phyloP scores from a whole-genome alignment of 306 rosid species.

The Fagus sylvatica region DNA sequence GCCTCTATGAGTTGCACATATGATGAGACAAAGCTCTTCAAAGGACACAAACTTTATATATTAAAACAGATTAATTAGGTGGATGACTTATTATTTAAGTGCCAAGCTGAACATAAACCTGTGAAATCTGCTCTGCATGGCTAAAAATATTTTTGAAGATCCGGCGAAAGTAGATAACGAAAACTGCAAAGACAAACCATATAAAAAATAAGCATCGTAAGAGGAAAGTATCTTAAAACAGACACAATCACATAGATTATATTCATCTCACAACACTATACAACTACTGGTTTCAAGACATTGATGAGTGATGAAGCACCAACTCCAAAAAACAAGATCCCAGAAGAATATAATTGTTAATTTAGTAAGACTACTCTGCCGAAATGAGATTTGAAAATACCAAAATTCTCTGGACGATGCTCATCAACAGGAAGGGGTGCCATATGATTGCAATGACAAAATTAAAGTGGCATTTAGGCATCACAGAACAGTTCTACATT shows the following conservation, averaged over 20 bases:
- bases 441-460: neutral
- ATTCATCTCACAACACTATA: neutral
- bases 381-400: neutral
- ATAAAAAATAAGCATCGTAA: neutral
- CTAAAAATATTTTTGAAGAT: constrained; percentile 91
- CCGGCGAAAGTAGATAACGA: constrained; percentile 81
- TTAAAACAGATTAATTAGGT: neutral
- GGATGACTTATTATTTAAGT: neutral
- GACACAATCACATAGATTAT: neutral
- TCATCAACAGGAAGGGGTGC: neutral
- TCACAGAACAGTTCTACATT: neutral
- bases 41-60: neutral
- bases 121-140: constrained; percentile 96
- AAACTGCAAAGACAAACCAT: constrained; percentile 53
- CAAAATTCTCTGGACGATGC: neutral
- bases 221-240: constrained; percentile 16
- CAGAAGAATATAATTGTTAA: neutral
- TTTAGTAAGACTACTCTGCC: neutral
- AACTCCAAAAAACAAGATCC: neutral
- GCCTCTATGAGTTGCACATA: constrained; percentile 1
- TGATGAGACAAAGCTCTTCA: constrained; percentile 5
- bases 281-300: neutral
- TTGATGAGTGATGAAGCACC: no score
- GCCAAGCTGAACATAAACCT: constrained; percentile 49
- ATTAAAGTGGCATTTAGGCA: neutral